Evolutionary conservation across 192 early-diverging fungal species (phyloP).

Genomic region (Coemansia furcata): DNA sequence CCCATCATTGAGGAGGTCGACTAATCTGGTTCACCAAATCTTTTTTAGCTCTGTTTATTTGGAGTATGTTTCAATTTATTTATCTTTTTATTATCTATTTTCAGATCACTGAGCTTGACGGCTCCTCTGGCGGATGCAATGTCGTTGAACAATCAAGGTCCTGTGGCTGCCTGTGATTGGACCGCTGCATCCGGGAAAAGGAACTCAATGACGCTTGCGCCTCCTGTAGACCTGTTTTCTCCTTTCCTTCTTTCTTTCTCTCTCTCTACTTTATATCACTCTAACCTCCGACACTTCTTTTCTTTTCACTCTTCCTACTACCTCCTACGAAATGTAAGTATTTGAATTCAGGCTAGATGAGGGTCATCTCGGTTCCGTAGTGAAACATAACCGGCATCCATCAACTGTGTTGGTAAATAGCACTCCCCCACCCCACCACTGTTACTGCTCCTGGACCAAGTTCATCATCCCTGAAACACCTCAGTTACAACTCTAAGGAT

Average conservation of each 20-base stretch:
- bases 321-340: not conserved
- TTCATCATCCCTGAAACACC: not conserved
- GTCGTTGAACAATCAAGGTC: too few species aligned
- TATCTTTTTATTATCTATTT: not conserved
- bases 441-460: not conserved
- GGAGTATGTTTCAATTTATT: not conserved
- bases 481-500: too few species aligned
- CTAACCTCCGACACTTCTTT: not conserved
- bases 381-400: not conserved
- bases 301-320: not conserved
- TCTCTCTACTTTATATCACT: not conserved
- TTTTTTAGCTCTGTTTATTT: not conserved
- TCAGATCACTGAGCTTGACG: not conserved
- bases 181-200: not conserved
- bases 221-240: not conserved
- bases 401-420: conserved; percentile 11
- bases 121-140: not conserved
- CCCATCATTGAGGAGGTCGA: conserved; percentile 77
- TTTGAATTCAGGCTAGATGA: not conserved
- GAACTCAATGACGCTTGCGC: not conserved
- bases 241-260: conserved; percentile 1
- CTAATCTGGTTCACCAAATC: conserved; percentile 45
- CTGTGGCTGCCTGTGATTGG: conserved; percentile 39
- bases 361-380: not conserved
- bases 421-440: not conserved